Base-by-base conservation (phyloP, 768 basidiomycete genomes). In the Suillus subluteus region DNA sequence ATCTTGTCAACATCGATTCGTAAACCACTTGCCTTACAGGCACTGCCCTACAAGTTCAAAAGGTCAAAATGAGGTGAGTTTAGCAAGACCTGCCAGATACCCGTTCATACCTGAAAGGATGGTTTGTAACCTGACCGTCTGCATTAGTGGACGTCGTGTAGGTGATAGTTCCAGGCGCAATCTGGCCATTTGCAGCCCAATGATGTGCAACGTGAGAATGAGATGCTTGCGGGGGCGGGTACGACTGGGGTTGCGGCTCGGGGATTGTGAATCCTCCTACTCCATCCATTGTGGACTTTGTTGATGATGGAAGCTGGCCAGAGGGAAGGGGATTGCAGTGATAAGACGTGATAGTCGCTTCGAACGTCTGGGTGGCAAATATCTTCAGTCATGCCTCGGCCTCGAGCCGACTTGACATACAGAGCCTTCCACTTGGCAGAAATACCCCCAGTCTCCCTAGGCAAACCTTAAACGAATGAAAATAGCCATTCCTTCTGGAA, bases 91-190 rank as follows among this genome's bases (percentile, higher is more conserved):
- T 35, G 5, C 21, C 59, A 48, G 58, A 64, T 56, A 35, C 2
- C 2, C 16, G 50, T 38, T 79, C 87, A 68, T 72, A 91, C 91
- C 81, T 92, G 86, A 92, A 94, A 21, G 87, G 84, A 72, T 92
- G 88, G 73, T 93, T 93, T 62, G 83, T 72, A 40, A 85, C 64
- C 68, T 83, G 81, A 21, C 91, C 92, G 79, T 92, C 88, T 50
- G 85, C 80, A 3, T 82, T 82, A 1, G 80, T 83, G 1, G 86
- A 82, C 13, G 90, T 91, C 0, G 91, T 91, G 69, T 91, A 93
- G n/a, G 90, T 91, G 71, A 90, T 82, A 46, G 90, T 78, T n/a
- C 91, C 91, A 44, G 90, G 84, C 38, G 81, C 78, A 64, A 91
- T 87, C 74, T 86, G 83, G 55, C 75, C 74, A 37, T 76, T 75